Base-by-base conservation (phyloP, 257 asterid species). In the Solanum clarkiae region DNA sequence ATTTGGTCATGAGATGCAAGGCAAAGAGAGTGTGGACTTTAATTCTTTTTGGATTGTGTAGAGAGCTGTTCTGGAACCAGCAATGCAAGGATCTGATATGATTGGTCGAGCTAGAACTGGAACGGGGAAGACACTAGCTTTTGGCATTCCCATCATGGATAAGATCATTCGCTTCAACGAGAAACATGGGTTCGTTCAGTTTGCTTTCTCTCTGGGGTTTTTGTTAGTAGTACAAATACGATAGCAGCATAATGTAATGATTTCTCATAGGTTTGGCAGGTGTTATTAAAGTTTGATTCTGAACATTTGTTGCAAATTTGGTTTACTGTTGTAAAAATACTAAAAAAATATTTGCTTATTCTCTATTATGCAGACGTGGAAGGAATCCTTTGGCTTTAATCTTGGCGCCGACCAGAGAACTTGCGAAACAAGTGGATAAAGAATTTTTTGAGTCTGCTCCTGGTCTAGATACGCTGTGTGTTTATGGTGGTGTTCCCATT, bases 51-150 rank as follows among this genome's bases (percentile, higher is more conserved):
- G 83, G 84, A 62, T 29, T 82, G 63, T 88, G 69, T 90, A 96
- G 98, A 93, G 91, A 86, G 99, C 98, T 68, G 99, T 96, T 83
- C 84, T 96, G 84, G 98, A 93, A 84, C 99, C 99, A 7, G 99
- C 98, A 42, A 94, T 95, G 98, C 91, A 92, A 87, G 99, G 99
- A 18, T 93, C 92, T 2, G 98, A 96, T 86, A 92, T 96, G 98
- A 96, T 96, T 63, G 98, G 98, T 84, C 92, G 99, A 56, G 99
- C 98, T 80, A 91, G 97, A 88, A 95, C 98, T 1, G 99, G 98
- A 84, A 96, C 99, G 0, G 99, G 99, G 88, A 96, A 96, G 92
- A 96, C 98, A 16, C 91, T 96, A 71, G 99, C 99, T 84, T 96
- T 96, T 77, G 99, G 98, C 82, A 95, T 96, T 59, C 98, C 99